Conservation (phyloP, 2,329 filamentous ascomycete genomes). For the Alternaria ventricosa region DNA sequence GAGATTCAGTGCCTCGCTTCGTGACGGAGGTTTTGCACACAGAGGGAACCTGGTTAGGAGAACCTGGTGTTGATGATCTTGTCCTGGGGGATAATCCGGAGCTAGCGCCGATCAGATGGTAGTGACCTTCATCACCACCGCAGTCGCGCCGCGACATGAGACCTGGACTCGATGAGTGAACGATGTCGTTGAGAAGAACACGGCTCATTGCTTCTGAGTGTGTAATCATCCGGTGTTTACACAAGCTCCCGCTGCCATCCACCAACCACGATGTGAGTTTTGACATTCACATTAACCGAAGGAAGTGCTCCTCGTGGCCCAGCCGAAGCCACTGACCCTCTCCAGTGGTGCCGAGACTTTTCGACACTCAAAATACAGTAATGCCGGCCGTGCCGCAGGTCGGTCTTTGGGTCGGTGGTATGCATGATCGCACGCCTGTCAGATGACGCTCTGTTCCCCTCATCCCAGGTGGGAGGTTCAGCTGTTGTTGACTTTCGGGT, state of each 20-base stretch:
- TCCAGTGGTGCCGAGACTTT: constrained; percentile 6
- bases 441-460: constrained; percentile 15
- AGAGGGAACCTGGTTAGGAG: constrained; percentile 3
- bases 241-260: neutral
- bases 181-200: neutral
- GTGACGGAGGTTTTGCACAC: neutral
- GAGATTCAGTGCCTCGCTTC: neutral
- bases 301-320: constrained; percentile 1
- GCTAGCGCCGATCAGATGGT: constrained; percentile 3
- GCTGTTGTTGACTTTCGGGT: constrained; percentile 1
- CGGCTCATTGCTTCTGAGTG: neutral
- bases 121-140: neutral
- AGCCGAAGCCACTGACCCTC: constrained; percentile 9
- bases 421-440: constrained; percentile 12
- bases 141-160: neutral
- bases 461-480: neutral
- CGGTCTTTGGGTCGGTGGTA: constrained; percentile 1
- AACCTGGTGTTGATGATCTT: neutral
- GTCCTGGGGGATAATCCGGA: neutral
- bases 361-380: neutral
- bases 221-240: neutral
- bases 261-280: neutral
- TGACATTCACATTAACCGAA: constrained; percentile 10
- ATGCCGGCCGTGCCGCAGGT: constrained; percentile 1
- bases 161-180: neutral